Conservation (phyloP, 768 basidiomycete species). For the Psilocybe cubensis region DNA sequence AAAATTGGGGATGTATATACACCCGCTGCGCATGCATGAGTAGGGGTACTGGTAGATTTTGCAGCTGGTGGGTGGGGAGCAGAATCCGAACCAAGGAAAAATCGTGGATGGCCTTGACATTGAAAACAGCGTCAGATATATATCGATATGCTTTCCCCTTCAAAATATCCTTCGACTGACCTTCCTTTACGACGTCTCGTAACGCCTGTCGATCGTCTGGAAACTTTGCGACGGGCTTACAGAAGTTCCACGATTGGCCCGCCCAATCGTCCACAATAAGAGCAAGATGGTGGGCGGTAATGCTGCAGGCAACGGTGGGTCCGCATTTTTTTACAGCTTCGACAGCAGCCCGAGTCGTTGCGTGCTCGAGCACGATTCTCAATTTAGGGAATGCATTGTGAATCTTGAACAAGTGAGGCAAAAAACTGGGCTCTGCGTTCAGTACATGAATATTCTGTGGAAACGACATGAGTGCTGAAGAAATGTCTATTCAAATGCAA, state of each 20-base stretch:
- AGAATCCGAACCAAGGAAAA: slow-evolving; percentile 97
- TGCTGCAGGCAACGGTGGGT: slow-evolving; percentile 89
- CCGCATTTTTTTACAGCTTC: slow-evolving; percentile 82
- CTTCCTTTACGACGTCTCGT: slow-evolving; percentile 74
- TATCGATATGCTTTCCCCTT: background rate
- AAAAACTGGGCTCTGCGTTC: slow-evolving; percentile 90
- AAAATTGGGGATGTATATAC: slow-evolving; percentile 95
- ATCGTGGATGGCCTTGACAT: slow-evolving; percentile 79
- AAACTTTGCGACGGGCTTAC: slow-evolving; percentile 97
- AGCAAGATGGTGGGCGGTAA: slow-evolving; percentile 95
- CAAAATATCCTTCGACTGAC: slow-evolving; percentile 37
- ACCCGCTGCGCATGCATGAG: slow-evolving; percentile 87
- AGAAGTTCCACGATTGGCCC: slow-evolving; percentile 93
- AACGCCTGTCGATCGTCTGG: slow-evolving; percentile 90
- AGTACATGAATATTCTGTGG: slow-evolving; percentile 85
- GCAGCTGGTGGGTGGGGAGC: slow-evolving; percentile 83
- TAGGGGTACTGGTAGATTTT: slow-evolving; percentile 73
- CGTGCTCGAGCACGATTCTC: slow-evolving; percentile 96
- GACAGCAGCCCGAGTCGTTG: slow-evolving; percentile 90
- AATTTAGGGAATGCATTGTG: slow-evolving; percentile 85
- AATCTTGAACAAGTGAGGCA: slow-evolving; percentile 83
- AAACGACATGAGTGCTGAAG: slow-evolving; percentile 2
- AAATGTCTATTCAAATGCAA: background rate
- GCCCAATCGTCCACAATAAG: slow-evolving; percentile 97
- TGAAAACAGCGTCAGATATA: background rate